Evolutionary conservation across 306 rosid species (phyloP), one percentile per base, ranked within the genome.

Genomic region (Vigna reflexopilosa): DNA sequence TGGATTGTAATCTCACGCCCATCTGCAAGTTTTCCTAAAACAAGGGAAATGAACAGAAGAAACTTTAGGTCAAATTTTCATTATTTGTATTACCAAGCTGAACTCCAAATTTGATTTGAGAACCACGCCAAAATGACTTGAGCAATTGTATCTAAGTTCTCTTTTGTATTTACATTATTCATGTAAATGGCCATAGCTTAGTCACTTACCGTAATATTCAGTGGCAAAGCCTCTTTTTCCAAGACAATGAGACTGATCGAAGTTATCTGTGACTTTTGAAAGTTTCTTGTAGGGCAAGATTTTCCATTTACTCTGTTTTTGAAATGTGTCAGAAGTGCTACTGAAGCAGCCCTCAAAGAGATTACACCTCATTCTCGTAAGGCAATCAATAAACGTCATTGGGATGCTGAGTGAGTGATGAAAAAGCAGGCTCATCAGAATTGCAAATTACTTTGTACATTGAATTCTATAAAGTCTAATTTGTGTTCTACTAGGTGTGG

Each of bases 191-290:
- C 15, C 12, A 6, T 22, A n/a, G 49, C 70, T n/a, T 64, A 54
- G 75, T 56, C 38, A 26, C 81, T 67, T 56, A 77, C 81, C 81
- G 42, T 77, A 77, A 56, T 77, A 77, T 45, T 42, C 22, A 9
- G 30, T 26, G 36, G 9, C 40, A 7, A 26, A 55, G 36, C 34
- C 59, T 54, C 32, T 30, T 32, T 7, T 26, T 67, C 30, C 75
- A 55, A 55, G 75, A 55, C 55, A 66, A 24, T 77, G 48, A 67
- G 17, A 51, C 55, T 10, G 47, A 67, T 55, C 12, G 47, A 77
- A 77, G 32, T 67, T 55, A 6, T 77, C 44, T 54, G 81, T 67
- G 22, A 73, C 81, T 67, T 42, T 17, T 28, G 58, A 22, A 55
- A 77, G 75, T 67, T 66, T 3, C 36, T 2, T 7, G 26, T 77